A percentile compares a stretch with the other conserved stretches of the same genome.
Conservation (phyloP, 2,329 filamentous ascomycete genomes). For the Xylariaceae sp. region DNA sequence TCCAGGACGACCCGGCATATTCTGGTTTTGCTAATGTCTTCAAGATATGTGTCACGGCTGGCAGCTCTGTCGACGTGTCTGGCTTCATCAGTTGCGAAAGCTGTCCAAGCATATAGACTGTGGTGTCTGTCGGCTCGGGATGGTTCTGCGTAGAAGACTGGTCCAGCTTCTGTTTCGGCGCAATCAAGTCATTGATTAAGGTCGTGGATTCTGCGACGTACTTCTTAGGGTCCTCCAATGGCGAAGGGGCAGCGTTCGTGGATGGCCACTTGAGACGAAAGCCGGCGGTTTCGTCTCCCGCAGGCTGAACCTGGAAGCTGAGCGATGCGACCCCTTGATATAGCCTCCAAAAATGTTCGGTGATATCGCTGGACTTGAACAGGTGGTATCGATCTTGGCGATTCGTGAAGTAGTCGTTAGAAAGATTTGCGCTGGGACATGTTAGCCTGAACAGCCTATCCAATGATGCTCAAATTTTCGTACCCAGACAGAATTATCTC, state of each 20-base stretch:
- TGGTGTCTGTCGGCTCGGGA: slow-evolving; percentile 50
- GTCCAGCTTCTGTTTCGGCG: slow-evolving; percentile 36
- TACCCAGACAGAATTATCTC: slow-evolving; percentile 92
- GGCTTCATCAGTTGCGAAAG: slow-evolving; percentile 79
- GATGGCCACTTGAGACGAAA: slow-evolving; percentile 69
- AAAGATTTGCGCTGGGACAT: slow-evolving; percentile 68
- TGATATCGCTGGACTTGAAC: slow-evolving; percentile 73
- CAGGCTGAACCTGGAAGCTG: slow-evolving; percentile 74
- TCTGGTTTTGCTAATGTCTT: slow-evolving; percentile 58
- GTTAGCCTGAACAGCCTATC: slow-evolving; percentile 11
- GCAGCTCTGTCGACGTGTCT: slow-evolving; percentile 83
- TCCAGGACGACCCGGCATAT: slow-evolving; percentile 75
- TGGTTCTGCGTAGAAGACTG: slow-evolving; percentile 16
- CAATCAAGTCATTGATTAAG: slow-evolving; percentile 63
- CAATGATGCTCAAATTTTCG: slow-evolving; percentile 12
- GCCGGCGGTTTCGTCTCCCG: slow-evolving; percentile 45
- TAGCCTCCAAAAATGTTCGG: slow-evolving; percentile 76
- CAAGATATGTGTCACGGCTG: slow-evolving; percentile 72
- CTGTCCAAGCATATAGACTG: slow-evolving; percentile 82
- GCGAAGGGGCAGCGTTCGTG: slow-evolving; percentile 69
- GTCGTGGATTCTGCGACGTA: slow-evolving; percentile 69
- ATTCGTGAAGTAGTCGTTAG: slow-evolving; percentile 92
- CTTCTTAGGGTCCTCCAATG: slow-evolving; percentile 61
- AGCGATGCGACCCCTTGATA: slow-evolving; percentile 74
- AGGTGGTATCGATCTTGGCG: slow-evolving; percentile 93